These are phyloP conservation scores for Barnettozyma populi DNA, from an alignment of 805 yeast genomes.

Conservation along the genomic window DNA sequence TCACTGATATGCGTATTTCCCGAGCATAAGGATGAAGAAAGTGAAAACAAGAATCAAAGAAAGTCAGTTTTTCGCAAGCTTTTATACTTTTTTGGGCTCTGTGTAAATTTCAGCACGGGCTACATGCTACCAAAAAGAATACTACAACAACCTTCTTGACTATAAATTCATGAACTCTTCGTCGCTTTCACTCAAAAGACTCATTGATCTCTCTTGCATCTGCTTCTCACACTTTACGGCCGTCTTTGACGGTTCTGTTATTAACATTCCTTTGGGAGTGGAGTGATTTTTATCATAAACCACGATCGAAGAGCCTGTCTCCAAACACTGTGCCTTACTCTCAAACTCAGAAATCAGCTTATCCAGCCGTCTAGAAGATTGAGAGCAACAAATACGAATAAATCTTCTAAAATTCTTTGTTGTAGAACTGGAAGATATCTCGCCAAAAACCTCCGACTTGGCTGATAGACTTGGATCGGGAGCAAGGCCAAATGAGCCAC, in stretches of 20 bases:
- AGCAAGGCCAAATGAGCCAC: constrained; percentile 5
- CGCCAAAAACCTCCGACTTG: constrained; percentile 10
- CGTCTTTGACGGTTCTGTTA: neutral
- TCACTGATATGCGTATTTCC: constrained; percentile 99
- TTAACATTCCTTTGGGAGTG: neutral
- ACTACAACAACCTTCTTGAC: too few species aligned
- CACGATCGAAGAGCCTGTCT: constrained; percentile 1
- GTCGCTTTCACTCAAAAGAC: constrained; percentile 9
- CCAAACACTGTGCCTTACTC: constrained; percentile 1
- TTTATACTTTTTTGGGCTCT: neutral
- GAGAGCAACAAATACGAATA: constrained; percentile 4
- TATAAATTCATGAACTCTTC: constrained; percentile 3
- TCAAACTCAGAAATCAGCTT: constrained; percentile 8
- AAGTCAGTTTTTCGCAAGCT: neutral
- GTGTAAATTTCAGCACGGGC: neutral
- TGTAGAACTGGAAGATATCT: constrained; percentile 11
- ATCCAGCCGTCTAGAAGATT: constrained; percentile 9
- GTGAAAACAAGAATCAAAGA: constrained; percentile 14
- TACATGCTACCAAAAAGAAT: too few species aligned
- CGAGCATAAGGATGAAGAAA: constrained; percentile 94
- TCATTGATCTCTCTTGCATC: neutral
- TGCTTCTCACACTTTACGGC: neutral
- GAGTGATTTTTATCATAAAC: neutral
- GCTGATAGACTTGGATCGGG: constrained; percentile 13
- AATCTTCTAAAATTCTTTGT: constrained; percentile 15